Percentiles rank a stretch among this genome's conserved stretches.
Conservation (phyloP, 2,329 filamentous ascomycete species). For the Drechslerella dactyloides region DNA sequence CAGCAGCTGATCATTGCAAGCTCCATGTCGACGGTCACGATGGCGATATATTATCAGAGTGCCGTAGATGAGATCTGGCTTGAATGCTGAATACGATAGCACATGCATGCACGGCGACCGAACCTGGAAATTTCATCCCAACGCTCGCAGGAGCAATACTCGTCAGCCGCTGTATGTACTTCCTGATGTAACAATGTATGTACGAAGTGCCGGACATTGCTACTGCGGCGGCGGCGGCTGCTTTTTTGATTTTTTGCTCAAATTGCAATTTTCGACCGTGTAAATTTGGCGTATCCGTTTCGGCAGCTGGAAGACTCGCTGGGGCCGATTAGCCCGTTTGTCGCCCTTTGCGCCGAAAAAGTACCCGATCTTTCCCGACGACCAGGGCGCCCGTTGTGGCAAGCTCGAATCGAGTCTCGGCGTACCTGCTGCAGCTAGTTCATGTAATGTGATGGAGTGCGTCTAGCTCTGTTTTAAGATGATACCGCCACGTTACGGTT, state of each 20-base stretch:
- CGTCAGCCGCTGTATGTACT: not conserved
- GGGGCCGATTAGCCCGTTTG: conserved; percentile 41
- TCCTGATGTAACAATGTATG: too few species aligned
- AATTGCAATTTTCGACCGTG: conserved; percentile 7
- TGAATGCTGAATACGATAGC: too few species aligned
- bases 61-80: too few species aligned
- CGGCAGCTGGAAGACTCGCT: conserved; percentile 47
- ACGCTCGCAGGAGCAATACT: not conserved
- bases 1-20: not conserved
- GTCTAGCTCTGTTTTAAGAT: too few species aligned
- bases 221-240: conserved; percentile 4
- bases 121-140: too few species aligned
- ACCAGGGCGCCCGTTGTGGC: conserved; percentile 18
- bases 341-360: conserved; percentile 42
- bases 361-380: conserved; percentile 51
- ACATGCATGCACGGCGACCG: too few species aligned
- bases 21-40: not conserved
- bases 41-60: too few species aligned
- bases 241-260: conserved; percentile 3
- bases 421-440: not conserved
- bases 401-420: not conserved
- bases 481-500: too few species aligned
- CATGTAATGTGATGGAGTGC: too few species aligned
- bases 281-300: conserved; percentile 32
- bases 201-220: too few species aligned